Evolutionary conservation across 805 yeast species (phyloP).

Genomic region (Cyberlindnera misumaiensis): DNA sequence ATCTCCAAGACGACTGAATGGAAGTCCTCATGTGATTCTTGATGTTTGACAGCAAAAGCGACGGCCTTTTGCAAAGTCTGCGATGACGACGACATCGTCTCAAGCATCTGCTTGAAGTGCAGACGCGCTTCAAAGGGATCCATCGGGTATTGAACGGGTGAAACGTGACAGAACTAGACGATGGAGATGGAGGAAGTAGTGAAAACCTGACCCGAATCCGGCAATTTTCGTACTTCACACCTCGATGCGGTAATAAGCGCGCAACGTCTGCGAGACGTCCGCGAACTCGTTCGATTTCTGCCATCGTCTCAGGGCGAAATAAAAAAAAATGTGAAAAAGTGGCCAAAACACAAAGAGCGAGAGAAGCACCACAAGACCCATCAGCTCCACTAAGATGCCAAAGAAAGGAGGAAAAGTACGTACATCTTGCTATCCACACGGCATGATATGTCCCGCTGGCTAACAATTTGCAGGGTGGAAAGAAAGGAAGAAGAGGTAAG

Average conservation of each 20-base stretch:
- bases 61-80: conserved; percentile 32
- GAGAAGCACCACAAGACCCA: not conserved
- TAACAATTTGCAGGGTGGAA: conserved; percentile 53
- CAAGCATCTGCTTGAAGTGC: conserved; percentile 62
- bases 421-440: conserved; percentile 4
- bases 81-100: conserved; percentile 57
- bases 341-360: not conserved
- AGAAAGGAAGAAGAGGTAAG: conserved; percentile 96
- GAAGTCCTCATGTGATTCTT: conserved; percentile 60
- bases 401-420: conserved; percentile 54
- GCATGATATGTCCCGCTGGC: not conserved
- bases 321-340: not conserved
- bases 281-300: too few relatives aligned
- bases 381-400: conserved; percentile 44
- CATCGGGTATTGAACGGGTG: conserved; percentile 41
- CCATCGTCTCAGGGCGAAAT: not conserved
- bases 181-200: too few relatives aligned
- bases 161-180: too few relatives aligned
- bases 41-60: conserved; percentile 42
- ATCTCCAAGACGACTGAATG: conserved; percentile 62
- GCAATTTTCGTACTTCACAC: too few relatives aligned
- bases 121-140: conserved; percentile 85
- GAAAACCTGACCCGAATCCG: too few relatives aligned
- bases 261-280: too few relatives aligned
- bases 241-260: too few relatives aligned